These are phyloP conservation scores for Dalbergia oliveri DNA, from an alignment of 306 rosid species.

Conservation along the genomic window DNA sequence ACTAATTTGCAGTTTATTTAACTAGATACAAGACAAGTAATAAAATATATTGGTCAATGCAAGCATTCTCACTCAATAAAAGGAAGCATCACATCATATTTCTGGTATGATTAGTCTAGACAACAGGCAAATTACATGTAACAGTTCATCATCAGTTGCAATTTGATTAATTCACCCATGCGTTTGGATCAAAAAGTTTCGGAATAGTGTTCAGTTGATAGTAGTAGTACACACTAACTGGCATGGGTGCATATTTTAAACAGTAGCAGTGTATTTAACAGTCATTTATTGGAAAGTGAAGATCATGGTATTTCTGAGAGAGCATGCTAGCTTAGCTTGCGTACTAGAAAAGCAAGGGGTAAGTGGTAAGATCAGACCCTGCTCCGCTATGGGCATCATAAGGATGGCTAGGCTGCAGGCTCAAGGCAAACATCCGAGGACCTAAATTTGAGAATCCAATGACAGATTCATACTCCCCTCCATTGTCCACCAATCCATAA, in stretches of 20 bases:
- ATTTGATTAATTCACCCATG: constrained; percentile 22
- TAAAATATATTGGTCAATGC: not conserved
- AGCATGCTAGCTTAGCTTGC: not conserved
- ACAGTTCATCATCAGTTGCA: constrained; percentile 9
- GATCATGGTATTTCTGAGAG: not conserved
- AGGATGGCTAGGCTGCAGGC: constrained; percentile 63
- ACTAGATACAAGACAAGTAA: not conserved
- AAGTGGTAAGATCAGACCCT: constrained; percentile 69
- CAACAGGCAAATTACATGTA: not conserved
- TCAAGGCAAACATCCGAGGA: constrained; percentile 71
- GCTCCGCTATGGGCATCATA: constrained; percentile 55
- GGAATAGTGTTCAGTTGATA: not conserved
- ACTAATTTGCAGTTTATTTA: not conserved
- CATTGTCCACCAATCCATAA: constrained; percentile 67
- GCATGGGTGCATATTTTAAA: constrained; percentile 2
- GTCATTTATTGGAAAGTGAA: constrained; percentile 40
- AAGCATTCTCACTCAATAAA: constrained; percentile 1
- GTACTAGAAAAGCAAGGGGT: constrained; percentile 65
- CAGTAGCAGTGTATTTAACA: not conserved
- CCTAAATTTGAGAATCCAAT: constrained; percentile 68
- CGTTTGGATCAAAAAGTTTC: not conserved
- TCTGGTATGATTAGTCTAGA: constrained; percentile 23
- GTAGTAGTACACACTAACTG: not conserved
- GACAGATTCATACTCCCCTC: constrained; percentile 63
- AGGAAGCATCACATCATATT: constrained; percentile 27